A percentile compares a stretch with the other conserved stretches of the same genome.
phyloP scores from a whole-genome alignment of 495 filamentous ascomycete genomes.

The Elasticomyces elasticus region DNA sequence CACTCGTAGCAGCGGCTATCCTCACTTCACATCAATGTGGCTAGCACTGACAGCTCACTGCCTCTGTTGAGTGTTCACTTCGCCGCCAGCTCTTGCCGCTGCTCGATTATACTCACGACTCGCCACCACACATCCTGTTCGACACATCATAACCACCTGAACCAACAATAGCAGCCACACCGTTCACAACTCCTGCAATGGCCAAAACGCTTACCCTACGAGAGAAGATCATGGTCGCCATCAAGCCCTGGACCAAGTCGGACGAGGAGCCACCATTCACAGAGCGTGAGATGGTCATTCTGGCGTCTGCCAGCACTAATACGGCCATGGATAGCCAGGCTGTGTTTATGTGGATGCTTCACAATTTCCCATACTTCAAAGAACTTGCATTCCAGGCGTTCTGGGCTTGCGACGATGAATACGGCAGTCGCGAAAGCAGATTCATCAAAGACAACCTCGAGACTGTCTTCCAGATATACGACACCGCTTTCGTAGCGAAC shows the following conservation, averaged over 20 bases:
- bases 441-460: background rate
- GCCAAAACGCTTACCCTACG: background rate
- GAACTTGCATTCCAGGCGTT: background rate
- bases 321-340: background rate
- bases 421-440: background rate
- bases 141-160: too few relatives aligned
- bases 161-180: too few relatives aligned
- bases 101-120: too few relatives aligned
- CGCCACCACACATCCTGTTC: too few relatives aligned
- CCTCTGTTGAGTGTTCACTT: too few relatives aligned
- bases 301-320: background rate
- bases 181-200: background rate
- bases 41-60: too few relatives aligned
- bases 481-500: background rate
- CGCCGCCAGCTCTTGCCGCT: too few relatives aligned
- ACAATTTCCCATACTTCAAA: background rate
- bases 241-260: background rate
- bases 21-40: too few relatives aligned
- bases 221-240: constrained; percentile 15
- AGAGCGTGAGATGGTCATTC: background rate
- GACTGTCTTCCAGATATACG: background rate
- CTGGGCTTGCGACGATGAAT: background rate
- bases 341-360: background rate
- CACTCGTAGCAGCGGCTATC: too few relatives aligned
- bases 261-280: background rate